Base-by-base conservation (phyloP, 2,329 filamentous ascomycete genomes). In the Dendrostoma leiphaemia region DNA sequence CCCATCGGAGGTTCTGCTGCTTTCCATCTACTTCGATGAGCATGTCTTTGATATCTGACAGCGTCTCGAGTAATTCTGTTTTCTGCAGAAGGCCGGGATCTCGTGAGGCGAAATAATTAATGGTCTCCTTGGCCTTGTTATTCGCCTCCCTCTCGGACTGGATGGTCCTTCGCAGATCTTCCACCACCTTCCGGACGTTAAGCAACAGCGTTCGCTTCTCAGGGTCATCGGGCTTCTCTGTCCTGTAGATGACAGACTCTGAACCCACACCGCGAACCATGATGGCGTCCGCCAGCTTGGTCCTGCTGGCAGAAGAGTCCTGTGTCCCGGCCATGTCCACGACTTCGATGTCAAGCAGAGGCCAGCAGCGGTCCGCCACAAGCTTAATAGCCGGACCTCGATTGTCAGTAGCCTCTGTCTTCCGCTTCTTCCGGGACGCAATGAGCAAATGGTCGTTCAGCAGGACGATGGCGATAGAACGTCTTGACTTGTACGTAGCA, bases 21-120 rank as follows among this genome's bases (percentile, higher is more conserved):
- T 96, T 96, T 46, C 94, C 94, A 64, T 97, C 94, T 13, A 96
- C 90, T 64, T 99, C 94, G 61, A 99, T 92, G 52, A 96, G 82
- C 74, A 96, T 88, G 68, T 95, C 90, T 66, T 91, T 91, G 63
- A 88, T 85, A 59, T 86, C 84, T 2, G 90, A 91, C 9, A 91
- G 72, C 7, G 84, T 88, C 65, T 94, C 90, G 13, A 96, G 79
- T 2, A 94, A 75, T 55, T 93, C 89, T 0, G 88, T 85, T 69
- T 92, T 91, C 65, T 90, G 88, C 38, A 92, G 76, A 23, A 92
- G 77, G 1, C 86, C 85, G 1, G 89, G 85, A 59, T 94, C 90
- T 59, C 90, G 82, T 5, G 86, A 88, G 1, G 90, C 88, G 69
- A 94, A 88, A 70, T 92, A 94, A 64, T 91, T 91, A 67, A 94